A percentile compares a stretch with the other conserved stretches of the same genome.
phyloP scores from a whole-genome alignment of 2,329 filamentous ascomycete genomes.

The Exutisphaerella laricina region DNA sequence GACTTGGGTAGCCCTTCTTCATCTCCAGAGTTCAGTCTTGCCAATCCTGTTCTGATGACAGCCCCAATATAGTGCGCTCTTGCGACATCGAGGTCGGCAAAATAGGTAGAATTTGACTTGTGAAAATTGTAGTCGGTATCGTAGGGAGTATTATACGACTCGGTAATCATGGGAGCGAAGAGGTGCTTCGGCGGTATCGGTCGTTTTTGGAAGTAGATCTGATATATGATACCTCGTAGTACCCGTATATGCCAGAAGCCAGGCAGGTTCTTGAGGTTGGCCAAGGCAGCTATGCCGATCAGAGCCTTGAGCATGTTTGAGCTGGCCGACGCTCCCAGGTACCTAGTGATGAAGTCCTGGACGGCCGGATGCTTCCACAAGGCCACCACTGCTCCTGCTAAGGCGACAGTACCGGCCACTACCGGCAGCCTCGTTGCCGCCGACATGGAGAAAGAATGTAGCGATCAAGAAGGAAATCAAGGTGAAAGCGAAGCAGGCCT shows the following conservation, averaged over 20 bases:
- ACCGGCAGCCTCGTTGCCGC: slow-evolving; percentile 8
- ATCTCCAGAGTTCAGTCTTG: slow-evolving; percentile 33
- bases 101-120: slow-evolving; percentile 82
- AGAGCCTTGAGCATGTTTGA: slow-evolving; percentile 20
- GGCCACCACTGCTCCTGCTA: slow-evolving; percentile 5
- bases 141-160: slow-evolving; percentile 61
- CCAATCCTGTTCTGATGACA: slow-evolving; percentile 43
- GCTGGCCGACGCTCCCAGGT: slow-evolving; percentile 21
- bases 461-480: neutral
- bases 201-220: slow-evolving; percentile 39
- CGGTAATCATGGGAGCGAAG: slow-evolving; percentile 65
- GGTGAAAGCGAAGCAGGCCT: neutral
- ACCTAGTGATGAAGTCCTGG: slow-evolving; percentile 23
- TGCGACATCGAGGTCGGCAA: slow-evolving; percentile 75
- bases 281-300: slow-evolving; percentile 44
- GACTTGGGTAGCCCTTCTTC: slow-evolving; percentile 31
- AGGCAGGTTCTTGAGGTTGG: slow-evolving; percentile 70
- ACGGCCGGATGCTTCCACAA: slow-evolving; percentile 22
- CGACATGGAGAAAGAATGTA: slow-evolving; percentile 1
- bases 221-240: slow-evolving; percentile 43
- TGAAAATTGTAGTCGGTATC: slow-evolving; percentile 86
- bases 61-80: slow-evolving; percentile 71
- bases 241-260: slow-evolving; percentile 63
- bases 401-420: slow-evolving; percentile 3
- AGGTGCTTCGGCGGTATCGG: slow-evolving; percentile 53